Conservation (phyloP, 75 land plant genomes). For the Pinus albicaulis region DNA sequence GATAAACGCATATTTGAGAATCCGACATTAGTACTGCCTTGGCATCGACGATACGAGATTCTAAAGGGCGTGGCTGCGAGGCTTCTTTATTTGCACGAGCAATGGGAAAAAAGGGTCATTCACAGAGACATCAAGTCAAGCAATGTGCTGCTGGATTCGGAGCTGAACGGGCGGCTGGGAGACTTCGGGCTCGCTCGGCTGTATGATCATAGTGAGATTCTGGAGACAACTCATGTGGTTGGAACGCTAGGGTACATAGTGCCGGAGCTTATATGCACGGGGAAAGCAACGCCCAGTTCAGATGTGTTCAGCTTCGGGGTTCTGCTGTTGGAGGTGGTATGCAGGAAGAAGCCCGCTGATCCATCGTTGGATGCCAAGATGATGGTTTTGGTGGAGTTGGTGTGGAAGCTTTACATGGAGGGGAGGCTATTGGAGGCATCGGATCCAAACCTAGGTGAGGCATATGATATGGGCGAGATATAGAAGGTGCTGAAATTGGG, state of each 20-base stretch:
- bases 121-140: conserved; percentile 36
- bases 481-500: conserved; percentile 1
- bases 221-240: too few relatives aligned
- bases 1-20: conserved; percentile 22
- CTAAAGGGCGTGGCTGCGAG: conserved; percentile 23
- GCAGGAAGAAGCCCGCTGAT: conserved; percentile 17
- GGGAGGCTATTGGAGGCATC: not conserved
- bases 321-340: conserved; percentile 16
- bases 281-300: too few relatives aligned
- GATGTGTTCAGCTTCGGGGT: too few relatives aligned
- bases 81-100: conserved; percentile 27
- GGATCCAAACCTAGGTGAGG: conserved; percentile 5
- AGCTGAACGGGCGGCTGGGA: conserved; percentile 28
- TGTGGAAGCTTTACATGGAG: conserved; percentile 8
- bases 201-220: too few relatives aligned
- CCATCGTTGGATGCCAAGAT: not conserved
- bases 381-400: conserved; percentile 1
- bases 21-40: not conserved
- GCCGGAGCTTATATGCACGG: too few relatives aligned
- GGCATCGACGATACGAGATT: conserved; percentile 22
- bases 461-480: not conserved
- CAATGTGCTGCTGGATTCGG: conserved; percentile 24
- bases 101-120: conserved; percentile 25
- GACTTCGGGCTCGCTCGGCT: conserved; percentile 12
- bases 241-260: too few relatives aligned